Evolutionary conservation across 1,284 basidiomycete species (phyloP), one percentile per base, ranked within the genome.

Genomic region (Sanghuangporus sanghuang): DNA sequence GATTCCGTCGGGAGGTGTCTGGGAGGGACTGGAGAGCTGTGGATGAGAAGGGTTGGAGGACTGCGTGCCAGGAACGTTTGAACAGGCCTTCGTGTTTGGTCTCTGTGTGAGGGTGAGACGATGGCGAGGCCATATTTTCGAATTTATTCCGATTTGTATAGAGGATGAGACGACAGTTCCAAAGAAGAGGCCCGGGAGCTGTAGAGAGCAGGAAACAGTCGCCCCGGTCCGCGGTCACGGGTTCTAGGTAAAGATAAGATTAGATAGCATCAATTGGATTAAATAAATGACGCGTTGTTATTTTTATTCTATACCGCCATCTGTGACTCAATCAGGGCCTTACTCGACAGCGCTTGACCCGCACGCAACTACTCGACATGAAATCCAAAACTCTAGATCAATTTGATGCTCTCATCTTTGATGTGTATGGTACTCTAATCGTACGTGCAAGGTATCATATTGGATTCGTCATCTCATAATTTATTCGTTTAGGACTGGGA

Each of bases 11-110:
- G 46, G 73, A 73, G 0, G 84, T 77, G 65, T 78, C 77, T 3
- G 90, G 90, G 1, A 93, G 82, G 1, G 84, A 78, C 0, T 85
- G 83, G 40, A 92, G 79, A 0, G 89, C 89, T 0, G 82, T 76
- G 1, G 85, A 76, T 1, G 90, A 90, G 75, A 92, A 92, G 1
- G 90, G 90, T 1, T 82, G 82, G 50, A 89, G 73, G 75, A 89
- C 80, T 1, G 80, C 80, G 59, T 85, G 79, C 83, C 83, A 85
- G 38, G 85, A 86, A 44, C 79, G 66, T 16, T 75, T 73, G 40
- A 79, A 68, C 59, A 73, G 68, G 14, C 57, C 53, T 42, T 55
- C 62, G 14, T 57, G 48, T 16, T 42, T 32, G 14, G 36, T 21
- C 2, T 23, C 40, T 32, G 44, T 2, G 3, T 52, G 21, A 16